Percentiles rank a stretch among this genome's conserved stretches.
Evolutionary conservation across 768 basidiomycete species (phyloP).

Genomic region (Naganishia onofrii): DNA sequence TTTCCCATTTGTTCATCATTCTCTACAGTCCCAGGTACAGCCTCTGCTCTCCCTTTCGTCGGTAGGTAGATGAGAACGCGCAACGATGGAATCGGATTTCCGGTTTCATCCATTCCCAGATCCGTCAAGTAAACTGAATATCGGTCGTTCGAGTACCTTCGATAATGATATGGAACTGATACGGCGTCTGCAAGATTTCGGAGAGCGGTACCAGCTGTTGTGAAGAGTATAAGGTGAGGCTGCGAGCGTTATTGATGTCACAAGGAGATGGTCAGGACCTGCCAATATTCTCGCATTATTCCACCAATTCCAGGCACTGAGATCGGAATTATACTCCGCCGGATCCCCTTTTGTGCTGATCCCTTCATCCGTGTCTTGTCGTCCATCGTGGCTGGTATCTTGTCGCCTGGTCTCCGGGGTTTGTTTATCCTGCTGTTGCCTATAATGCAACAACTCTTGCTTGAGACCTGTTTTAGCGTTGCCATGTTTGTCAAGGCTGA

Average conservation of each 20-base stretch:
- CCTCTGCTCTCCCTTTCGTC: background rate
- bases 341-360: constrained; percentile 10
- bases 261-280: constrained; percentile 1
- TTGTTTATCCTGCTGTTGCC: background rate
- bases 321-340: constrained; percentile 1
- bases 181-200: constrained; percentile 28
- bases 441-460: constrained; percentile 12
- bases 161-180: constrained; percentile 28
- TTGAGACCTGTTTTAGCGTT: constrained; percentile 3
- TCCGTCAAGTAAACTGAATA: constrained; percentile 26
- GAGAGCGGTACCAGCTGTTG: constrained; percentile 23
- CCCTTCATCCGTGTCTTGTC: background rate
- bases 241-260: no score
- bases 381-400: background rate
- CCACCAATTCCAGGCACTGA: constrained; percentile 22
- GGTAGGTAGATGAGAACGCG: constrained; percentile 29
- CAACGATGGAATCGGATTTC: constrained; percentile 22
- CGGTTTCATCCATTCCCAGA: constrained; percentile 21
- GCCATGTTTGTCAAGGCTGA: constrained; percentile 17
- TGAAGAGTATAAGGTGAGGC: background rate
- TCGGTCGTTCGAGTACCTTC: constrained; percentile 24
- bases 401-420: background rate
- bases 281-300: constrained; percentile 24
- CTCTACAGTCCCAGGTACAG: constrained; percentile 17
- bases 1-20: constrained; percentile 17